Percentiles rank a stretch among this genome's conserved stretches.
Evolutionary conservation across 352 stramenopile genomes (phyloP).

Genomic region (Globisporangium recalcitrans): DNA sequence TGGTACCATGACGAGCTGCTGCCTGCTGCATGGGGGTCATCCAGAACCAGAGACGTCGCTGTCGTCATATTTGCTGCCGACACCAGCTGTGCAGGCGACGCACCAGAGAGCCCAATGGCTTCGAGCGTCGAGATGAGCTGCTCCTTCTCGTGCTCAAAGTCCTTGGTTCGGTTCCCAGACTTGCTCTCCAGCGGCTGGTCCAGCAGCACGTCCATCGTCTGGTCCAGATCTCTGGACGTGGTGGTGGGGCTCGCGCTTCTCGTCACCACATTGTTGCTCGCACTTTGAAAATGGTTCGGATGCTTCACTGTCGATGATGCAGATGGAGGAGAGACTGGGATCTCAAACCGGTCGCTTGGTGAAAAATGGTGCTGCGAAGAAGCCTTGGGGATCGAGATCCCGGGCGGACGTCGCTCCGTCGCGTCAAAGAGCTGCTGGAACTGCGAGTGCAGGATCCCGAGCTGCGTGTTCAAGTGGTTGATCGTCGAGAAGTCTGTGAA

Average conservation of each 20-base stretch:
- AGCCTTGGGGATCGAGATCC: constrained; percentile 1
- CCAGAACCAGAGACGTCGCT: constrained; percentile 1
- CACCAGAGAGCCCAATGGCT: constrained; percentile 16
- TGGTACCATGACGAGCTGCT: constrained; percentile 42
- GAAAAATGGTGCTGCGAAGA: constrained; percentile 17
- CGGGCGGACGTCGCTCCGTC: constrained; percentile 18
- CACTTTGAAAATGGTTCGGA: background rate
- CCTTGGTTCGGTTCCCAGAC: background rate
- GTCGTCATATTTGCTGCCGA: constrained; percentile 3
- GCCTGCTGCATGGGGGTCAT: constrained; percentile 5
- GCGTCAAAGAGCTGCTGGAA: constrained; percentile 58
- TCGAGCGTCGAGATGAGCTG: constrained; percentile 37
- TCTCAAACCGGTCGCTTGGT: constrained; percentile 37
- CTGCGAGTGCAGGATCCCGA: constrained; percentile 45
- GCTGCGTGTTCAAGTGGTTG: constrained; percentile 42
- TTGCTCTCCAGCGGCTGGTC: constrained; percentile 23
- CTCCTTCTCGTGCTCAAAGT: constrained; percentile 26
- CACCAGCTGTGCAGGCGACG: background rate
- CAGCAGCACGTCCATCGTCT: constrained; percentile 29
- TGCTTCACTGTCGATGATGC: constrained; percentile 3
- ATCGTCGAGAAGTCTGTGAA: constrained; percentile 33
- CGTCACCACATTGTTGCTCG: background rate
- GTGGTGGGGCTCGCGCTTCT: background rate
- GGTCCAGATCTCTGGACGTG: constrained; percentile 15
- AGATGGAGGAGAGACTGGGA: constrained; percentile 22